These are phyloP conservation scores for Mucor sp. DNA, from an alignment of 371 early-diverging fungal species.

Conservation along the genomic window DNA sequence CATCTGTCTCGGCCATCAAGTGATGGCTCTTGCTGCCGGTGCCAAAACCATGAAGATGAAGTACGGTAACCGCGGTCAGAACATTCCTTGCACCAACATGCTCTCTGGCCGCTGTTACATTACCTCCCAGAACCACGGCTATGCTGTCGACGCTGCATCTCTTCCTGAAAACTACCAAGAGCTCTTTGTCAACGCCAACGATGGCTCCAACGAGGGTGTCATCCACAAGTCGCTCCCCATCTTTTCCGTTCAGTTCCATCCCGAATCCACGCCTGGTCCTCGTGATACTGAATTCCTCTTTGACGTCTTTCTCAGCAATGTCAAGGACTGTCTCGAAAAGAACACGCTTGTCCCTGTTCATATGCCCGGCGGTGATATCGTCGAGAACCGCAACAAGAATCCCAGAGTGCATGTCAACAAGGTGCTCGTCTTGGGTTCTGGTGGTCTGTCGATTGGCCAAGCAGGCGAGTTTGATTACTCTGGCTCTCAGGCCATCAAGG, in stretches of 20 bases:
- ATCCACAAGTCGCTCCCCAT: conserved; percentile 74
- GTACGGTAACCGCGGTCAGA: conserved; percentile 98
- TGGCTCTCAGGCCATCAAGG: conserved; percentile 96
- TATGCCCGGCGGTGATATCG: conserved; percentile 67
- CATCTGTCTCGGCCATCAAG: conserved; percentile 97
- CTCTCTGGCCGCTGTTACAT: conserved; percentile 92
- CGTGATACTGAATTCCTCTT: conserved; percentile 89
- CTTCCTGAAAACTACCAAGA: conserved; percentile 76
- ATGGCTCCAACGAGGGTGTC: conserved; percentile 94
- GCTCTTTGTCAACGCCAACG: conserved; percentile 93
- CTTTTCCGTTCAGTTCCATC: conserved; percentile 94
- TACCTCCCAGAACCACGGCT: conserved; percentile 97
- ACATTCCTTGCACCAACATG: conserved; percentile 96
- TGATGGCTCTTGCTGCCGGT: conserved; percentile 91
- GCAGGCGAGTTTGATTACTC: conserved; percentile 99
- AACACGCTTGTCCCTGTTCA: conserved; percentile 78
- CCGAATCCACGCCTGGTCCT: conserved; percentile 96
- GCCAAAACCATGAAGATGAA: conserved; percentile 93
- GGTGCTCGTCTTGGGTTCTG: conserved; percentile 93
- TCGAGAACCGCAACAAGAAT: conserved; percentile 52
- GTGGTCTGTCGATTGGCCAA: conserved; percentile 96
- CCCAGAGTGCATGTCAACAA: conserved; percentile 65
- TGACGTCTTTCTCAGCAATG: conserved; percentile 75
- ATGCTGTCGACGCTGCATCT: conserved; percentile 75
- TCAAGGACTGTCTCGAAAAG: conserved; percentile 70